Evolutionary conservation across 2,329 filamentous ascomycete species (phyloP), one percentile per base, ranked within the genome.

Genomic region (Penicillium nordicum): DNA sequence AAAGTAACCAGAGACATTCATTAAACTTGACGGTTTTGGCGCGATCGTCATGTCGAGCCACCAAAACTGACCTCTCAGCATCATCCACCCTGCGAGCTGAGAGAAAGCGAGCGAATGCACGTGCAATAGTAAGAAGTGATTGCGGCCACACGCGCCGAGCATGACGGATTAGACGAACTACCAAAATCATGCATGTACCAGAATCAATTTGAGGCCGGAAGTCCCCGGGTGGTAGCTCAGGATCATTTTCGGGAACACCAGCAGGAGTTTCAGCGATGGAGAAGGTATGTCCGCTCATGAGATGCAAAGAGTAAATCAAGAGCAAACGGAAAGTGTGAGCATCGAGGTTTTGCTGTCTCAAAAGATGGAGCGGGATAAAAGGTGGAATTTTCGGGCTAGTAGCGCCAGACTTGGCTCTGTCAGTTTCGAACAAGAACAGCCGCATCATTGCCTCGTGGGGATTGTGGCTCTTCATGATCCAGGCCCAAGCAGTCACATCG

Each of bases 121-220:
- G 65, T 25, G 75, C 71, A 53, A 81, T 77, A 27, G 68, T 68
- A 27, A 75, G 64, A 29, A 82, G 70, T 4, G 75, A 73, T 32
- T 74, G 68, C 3, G 82, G 81, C 75, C 78, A 80, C 14, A 79
- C 71, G 42, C 71, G 67, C 23, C 80, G 77, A 55, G 81, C 80
- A 71, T 81, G 79, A 18, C 76, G 76, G 37, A 83, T 65, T 29
- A 84, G 71, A 23, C 80, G 76, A 47, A 76, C 66, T 49, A 79
- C 73, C 30, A 81, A 67, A 21, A 71, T 66, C 60, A 77, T 70
- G 37, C 76, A 67, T 16, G 66, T 70, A n/a, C 60, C 67, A 30
- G 64, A 57, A 44, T 68, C 64, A 27, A 72, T 58, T 49, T 57
- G 55, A 38, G 62, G 62, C 50, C 53, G 52, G 11, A 42, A 44